A percentile compares a stretch with the other conserved stretches of the same genome.
Conservation (phyloP, 495 filamentous ascomycete species). For the Bathelium albidoporum region DNA sequence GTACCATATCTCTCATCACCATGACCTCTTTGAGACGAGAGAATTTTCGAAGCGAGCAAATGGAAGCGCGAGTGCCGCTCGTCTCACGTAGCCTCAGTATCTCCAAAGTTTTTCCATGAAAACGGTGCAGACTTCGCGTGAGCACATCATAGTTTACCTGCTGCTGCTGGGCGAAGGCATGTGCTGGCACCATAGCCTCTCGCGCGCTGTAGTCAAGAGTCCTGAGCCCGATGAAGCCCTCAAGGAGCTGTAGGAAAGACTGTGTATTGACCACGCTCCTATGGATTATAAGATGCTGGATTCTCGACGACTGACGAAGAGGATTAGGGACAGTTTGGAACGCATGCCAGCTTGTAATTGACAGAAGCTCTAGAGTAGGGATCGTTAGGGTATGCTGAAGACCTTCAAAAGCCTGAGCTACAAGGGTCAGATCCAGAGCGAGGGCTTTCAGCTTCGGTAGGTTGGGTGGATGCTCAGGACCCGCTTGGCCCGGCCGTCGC, state of each 20-base stretch:
- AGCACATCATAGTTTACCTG: neutral
- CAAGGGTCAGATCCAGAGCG: neutral
- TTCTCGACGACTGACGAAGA: neutral
- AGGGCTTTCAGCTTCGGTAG: neutral
- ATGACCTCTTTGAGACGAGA: neutral
- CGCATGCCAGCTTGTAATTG: neutral
- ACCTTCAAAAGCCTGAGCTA: neutral
- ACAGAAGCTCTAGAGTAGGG: neutral
- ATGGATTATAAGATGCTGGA: neutral
- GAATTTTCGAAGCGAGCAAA: neutral
- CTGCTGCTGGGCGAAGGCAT: no score
- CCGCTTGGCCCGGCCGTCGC: neutral
- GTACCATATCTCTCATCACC: neutral
- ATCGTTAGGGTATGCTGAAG: neutral
- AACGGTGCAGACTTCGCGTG: neutral
- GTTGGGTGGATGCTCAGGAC: neutral
- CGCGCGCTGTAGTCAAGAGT: neutral
- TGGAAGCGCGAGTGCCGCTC: neutral
- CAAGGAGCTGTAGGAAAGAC: neutral
- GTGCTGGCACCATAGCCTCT: no score
- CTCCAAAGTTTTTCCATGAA: neutral
- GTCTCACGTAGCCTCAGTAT: neutral
- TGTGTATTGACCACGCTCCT: neutral
- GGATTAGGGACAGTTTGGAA: neutral
- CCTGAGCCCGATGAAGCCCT: neutral